phyloP scores from a whole-genome alignment of 176 grass and related monocot genomes.

The Bonia amplexicaulis region DNA sequence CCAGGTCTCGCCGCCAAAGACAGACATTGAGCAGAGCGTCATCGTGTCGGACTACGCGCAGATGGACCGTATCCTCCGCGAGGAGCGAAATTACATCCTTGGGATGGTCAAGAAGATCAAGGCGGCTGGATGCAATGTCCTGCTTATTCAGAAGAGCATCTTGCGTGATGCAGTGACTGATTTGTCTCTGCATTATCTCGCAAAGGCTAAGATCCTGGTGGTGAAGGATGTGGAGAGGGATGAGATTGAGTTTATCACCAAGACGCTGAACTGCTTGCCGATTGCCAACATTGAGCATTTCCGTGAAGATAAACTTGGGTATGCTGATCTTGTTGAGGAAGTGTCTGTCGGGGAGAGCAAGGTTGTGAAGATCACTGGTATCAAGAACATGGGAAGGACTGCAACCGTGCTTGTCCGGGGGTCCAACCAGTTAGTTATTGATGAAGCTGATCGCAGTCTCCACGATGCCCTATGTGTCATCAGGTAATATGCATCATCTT shows the following conservation, averaged over 20 bases:
- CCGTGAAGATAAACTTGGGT: constrained; percentile 79
- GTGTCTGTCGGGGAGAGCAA: constrained; percentile 80
- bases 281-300: constrained; percentile 98
- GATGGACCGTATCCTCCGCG: constrained; percentile 89
- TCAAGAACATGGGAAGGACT: constrained; percentile 81
- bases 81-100: constrained; percentile 91
- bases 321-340: constrained; percentile 78
- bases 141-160: constrained; percentile 94
- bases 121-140: constrained; percentile 72
- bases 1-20: constrained; percentile 90
- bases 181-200: constrained; percentile 84
- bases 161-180: constrained; percentile 86
- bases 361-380: constrained; percentile 76
- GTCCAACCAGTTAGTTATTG: constrained; percentile 82
- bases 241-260: constrained; percentile 96
- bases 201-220: constrained; percentile 85
- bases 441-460: constrained; percentile 90
- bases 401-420: constrained; percentile 78
- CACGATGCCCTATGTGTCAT: constrained; percentile 95
- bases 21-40: constrained; percentile 95
- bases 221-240: constrained; percentile 93
- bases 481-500: constrained; percentile 41
- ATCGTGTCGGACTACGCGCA: constrained; percentile 84
- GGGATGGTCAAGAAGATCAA: constrained; percentile 97
- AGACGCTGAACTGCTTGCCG: constrained; percentile 84